Base-by-base conservation (phyloP, 768 basidiomycete genomes). In the Mycena alexandri region DNA sequence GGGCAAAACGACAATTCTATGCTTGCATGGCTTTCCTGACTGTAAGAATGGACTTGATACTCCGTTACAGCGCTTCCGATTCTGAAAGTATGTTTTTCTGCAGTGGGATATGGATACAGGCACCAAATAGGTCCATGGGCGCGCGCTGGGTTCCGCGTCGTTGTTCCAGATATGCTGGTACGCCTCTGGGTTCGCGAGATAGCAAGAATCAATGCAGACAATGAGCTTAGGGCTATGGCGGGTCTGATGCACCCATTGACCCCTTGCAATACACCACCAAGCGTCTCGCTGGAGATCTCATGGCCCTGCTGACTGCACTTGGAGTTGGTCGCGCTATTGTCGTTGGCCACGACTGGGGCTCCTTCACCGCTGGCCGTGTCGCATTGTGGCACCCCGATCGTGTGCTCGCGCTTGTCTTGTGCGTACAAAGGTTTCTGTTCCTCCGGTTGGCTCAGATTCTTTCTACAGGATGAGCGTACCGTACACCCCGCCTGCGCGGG, bases 321-420 rank as follows among this genome's bases (percentile, higher is more conserved):
- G 83, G 74, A 14, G 76, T 91, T 6, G 69, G 75, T 42, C 83
- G 83, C 74, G 89, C 87, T 38, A 90, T 92, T 13, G 78, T 93
- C 62, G 82, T 93, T 63, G 93, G 92, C 0, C 93, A 94, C 71
- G 93, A 95, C 72, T 94, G 93, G 93, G 93, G 93, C 7, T 80
- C 90, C 3, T 86, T 81, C 66, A 86, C 81, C 14, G 91, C 84
- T 2, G 84, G 83, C 47, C 82, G 93, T 22, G 90, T 95, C 71
- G 89, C 90, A 13, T 80, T 93, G 24, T 93, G 90, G 90, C 78
- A 92, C 73, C 91, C 93, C 0, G 78, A 87, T 16, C 83, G 91
- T 38, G 69, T 92, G 41, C 71, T 83, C 7, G 89, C 88, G 0
- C 79, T 94, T 21, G 82, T 85, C 0, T 79, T 89, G 93, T 91